These are phyloP conservation scores for Fusarium stilboides DNA, from an alignment of 2,329 filamentous ascomycete species.

Conservation along the genomic window DNA sequence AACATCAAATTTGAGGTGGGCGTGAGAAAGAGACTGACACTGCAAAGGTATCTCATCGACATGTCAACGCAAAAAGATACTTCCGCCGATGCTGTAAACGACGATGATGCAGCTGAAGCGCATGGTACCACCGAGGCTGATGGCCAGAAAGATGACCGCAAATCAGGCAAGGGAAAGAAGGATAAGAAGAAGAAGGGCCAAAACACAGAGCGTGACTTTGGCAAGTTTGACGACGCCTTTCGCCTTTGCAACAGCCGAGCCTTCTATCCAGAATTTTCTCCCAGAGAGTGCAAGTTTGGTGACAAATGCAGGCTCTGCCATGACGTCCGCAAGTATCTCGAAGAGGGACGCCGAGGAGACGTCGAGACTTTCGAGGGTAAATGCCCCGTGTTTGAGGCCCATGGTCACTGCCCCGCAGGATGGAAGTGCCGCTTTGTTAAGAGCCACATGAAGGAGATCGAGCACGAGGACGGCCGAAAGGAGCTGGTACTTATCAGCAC, in stretches of 20 bases:
- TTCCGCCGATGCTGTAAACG: constrained; percentile 50
- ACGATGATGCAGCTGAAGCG: constrained; percentile 67
- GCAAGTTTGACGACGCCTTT: constrained; percentile 82
- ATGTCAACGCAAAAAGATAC: constrained; percentile 48
- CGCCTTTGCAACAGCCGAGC: constrained; percentile 83
- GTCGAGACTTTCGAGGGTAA: constrained; percentile 81
- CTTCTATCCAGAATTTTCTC: constrained; percentile 84
- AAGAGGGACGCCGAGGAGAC: constrained; percentile 85
- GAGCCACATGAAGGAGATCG: constrained; percentile 87
- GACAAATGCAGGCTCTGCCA: constrained; percentile 87
- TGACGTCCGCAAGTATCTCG: constrained; percentile 87
- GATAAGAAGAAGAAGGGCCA: constrained; percentile 72
- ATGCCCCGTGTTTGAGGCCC: constrained; percentile 85
- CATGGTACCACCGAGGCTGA: constrained; percentile 56
- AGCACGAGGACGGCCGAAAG: constrained; percentile 83
- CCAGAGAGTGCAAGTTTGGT: constrained; percentile 81
- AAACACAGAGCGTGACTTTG: constrained; percentile 87
- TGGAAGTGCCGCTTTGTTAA: constrained; percentile 96
- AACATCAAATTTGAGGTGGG: background rate
- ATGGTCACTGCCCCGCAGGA: constrained; percentile 84
- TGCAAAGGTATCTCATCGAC: constrained; percentile 61
- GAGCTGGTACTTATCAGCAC: constrained; percentile 78
- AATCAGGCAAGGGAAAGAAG: constrained; percentile 57
- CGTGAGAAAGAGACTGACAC: constrained; percentile 6
- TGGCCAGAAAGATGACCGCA: constrained; percentile 71